phyloP scores from a whole-genome alignment of 345 rosid species.

The Rhizophora mangle region DNA sequence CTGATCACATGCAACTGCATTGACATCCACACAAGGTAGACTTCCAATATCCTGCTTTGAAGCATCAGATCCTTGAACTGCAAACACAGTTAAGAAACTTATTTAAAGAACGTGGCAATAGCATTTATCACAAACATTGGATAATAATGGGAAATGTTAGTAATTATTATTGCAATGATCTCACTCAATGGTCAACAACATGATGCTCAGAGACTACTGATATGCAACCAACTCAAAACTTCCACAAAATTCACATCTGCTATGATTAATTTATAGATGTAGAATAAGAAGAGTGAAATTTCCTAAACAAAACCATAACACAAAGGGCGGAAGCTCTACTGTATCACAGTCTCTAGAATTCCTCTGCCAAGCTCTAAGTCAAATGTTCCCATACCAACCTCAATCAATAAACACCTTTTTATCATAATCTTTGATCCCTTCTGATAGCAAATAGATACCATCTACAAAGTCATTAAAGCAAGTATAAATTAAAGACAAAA shows the following conservation, averaged over 20 bases:
- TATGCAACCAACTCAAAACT: neutral
- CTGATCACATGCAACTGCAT: constrained; percentile 32
- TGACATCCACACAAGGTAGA: constrained; percentile 37
- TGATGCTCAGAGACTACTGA: neutral
- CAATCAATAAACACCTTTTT: too few species aligned
- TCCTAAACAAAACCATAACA: too few species aligned
- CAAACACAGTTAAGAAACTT: constrained; percentile 12
- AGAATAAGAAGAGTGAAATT: too few species aligned
- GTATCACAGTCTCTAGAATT: too few species aligned
- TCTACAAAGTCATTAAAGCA: too few species aligned
- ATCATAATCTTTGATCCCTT: too few species aligned
- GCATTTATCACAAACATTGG: neutral
- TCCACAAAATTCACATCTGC: neutral
- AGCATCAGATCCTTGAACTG: constrained; percentile 41
- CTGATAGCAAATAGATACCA: too few species aligned
- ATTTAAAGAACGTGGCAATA: neutral
- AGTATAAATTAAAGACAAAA: too few species aligned
- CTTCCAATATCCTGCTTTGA: constrained; percentile 27
- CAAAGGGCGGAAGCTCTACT: too few species aligned
- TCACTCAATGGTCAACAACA: neutral
- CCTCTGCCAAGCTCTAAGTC: too few species aligned
- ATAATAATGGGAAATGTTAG: neutral
- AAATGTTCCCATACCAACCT: too few species aligned
- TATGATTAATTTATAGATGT: neutral
- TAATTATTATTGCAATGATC: neutral